Conservation (phyloP, 1,284 basidiomycete genomes). For the Grifola frondosa region DNA sequence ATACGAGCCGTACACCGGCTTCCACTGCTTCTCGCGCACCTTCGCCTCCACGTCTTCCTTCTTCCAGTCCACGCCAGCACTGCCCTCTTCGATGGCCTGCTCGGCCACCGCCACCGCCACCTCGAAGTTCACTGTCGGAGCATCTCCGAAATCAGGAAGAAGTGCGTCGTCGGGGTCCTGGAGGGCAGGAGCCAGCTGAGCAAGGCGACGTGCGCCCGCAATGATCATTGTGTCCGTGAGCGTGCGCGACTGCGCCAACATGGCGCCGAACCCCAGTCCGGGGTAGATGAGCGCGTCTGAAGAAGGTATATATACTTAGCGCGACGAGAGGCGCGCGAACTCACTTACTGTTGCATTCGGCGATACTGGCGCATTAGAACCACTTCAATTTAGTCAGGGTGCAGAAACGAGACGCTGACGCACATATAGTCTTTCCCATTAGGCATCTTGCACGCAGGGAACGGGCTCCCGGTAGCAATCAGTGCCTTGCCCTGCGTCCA, state of each 20-base stretch:
- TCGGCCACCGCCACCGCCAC: conserved; percentile 80
- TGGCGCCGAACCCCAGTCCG: conserved; percentile 73
- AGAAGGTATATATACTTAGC: not conserved
- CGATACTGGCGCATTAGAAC: conserved; percentile 22
- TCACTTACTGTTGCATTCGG: conserved; percentile 68
- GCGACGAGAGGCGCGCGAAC: conserved; percentile 1
- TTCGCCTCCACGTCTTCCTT: conserved; percentile 53
- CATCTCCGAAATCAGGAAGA: conserved; percentile 72
- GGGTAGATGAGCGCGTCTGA: conserved; percentile 80
- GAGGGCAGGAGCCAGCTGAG: conserved; percentile 74
- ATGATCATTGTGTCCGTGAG: conserved; percentile 80
- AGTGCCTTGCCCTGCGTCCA: conserved; percentile 80
- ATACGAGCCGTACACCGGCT: conserved; percentile 63
- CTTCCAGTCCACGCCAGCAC: conserved; percentile 52
- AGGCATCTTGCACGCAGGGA: conserved; percentile 70
- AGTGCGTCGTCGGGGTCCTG: conserved; percentile 62
- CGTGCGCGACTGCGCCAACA: conserved; percentile 59
- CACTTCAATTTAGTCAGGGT: conserved; percentile 3
- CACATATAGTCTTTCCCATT: conserved; percentile 68
- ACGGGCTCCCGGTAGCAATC: conserved; percentile 82
- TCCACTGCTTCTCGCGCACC: conserved; percentile 54
- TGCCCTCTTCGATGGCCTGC: conserved; percentile 73
- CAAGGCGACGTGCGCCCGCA: conserved; percentile 71
- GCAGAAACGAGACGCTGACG: conserved; percentile 21
- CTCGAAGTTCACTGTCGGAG: conserved; percentile 71